phyloP scores from a whole-genome alignment of 495 filamentous ascomycete species.

The Trichoderma gamsii region DNA sequence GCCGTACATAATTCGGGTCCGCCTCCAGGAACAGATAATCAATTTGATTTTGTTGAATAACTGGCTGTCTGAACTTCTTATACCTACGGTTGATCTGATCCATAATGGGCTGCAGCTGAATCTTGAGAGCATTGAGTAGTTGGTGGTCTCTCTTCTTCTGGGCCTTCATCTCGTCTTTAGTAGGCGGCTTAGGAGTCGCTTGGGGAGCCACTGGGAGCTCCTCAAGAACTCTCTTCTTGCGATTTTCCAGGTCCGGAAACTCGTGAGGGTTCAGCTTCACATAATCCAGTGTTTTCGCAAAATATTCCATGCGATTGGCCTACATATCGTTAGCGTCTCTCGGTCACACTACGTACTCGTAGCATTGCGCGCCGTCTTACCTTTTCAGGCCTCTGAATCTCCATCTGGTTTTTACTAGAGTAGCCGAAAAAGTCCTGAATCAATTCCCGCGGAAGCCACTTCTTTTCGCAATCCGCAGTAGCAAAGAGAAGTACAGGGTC shows the following conservation, averaged over 20 bases:
- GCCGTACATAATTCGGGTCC: conserved; percentile 71
- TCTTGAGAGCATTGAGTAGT: conserved; percentile 75
- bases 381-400: conserved; percentile 56
- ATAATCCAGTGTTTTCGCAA: conserved; percentile 62
- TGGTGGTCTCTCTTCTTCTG: conserved; percentile 76
- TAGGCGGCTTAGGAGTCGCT: conserved; percentile 53
- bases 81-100: conserved; percentile 84
- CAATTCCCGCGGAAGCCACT: conserved; percentile 49
- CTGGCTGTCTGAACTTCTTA: conserved; percentile 72
- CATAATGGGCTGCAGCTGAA: conserved; percentile 86
- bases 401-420: conserved; percentile 68
- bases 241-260: conserved; percentile 77
- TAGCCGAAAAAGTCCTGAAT: conserved; percentile 76
- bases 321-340: conserved; percentile 27
- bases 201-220: conserved; percentile 68
- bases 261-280: conserved; percentile 71
- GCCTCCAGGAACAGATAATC: conserved; percentile 75
- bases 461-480: conserved; percentile 59
- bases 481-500: conserved; percentile 85
- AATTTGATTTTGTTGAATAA: conserved; percentile 66
- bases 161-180: conserved; percentile 70
- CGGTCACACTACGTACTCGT: not conserved
- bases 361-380: conserved; percentile 31
- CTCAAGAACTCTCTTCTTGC: conserved; percentile 78
- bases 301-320: conserved; percentile 67